Conservation (phyloP, 805 yeast genomes). For the Yamadazyma scolyti region DNA sequence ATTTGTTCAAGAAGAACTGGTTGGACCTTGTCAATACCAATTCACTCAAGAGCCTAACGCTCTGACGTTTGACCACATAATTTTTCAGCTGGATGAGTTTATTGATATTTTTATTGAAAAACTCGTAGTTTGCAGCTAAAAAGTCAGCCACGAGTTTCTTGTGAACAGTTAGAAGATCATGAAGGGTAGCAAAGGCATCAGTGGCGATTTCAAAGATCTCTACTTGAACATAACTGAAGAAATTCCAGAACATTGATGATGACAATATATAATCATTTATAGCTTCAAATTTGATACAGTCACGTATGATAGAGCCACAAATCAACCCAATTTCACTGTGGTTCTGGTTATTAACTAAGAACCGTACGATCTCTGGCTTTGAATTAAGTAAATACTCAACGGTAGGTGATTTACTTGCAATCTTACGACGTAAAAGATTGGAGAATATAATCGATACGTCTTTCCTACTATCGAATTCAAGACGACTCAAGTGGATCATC, state of each 20-base stretch:
- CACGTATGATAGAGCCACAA: constrained; percentile 77
- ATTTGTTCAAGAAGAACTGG: constrained; percentile 66
- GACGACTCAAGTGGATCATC: constrained; percentile 52
- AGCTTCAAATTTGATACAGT: constrained; percentile 75
- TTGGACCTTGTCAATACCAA: constrained; percentile 70
- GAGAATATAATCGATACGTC: constrained; percentile 73
- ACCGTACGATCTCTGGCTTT: constrained; percentile 60
- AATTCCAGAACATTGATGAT: constrained; percentile 72
- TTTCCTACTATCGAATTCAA: constrained; percentile 89
- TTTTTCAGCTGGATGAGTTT: constrained; percentile 69
- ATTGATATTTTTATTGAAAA: constrained; percentile 63
- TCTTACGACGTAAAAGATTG: constrained; percentile 72
- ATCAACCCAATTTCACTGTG: constrained; percentile 66
- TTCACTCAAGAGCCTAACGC: constrained; percentile 70
- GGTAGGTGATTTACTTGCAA: constrained; percentile 76
- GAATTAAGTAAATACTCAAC: constrained; percentile 69
- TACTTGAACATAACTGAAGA: constrained; percentile 70
- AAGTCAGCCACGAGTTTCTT: constrained; percentile 69
- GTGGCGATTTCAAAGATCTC: constrained; percentile 88
- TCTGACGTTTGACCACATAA: constrained; percentile 91
- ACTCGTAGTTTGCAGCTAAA: constrained; percentile 52
- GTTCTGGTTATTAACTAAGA: constrained; percentile 72
- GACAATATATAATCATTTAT: constrained; percentile 58
- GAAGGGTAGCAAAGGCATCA: constrained; percentile 77
- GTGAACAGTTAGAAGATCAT: constrained; percentile 66